A percentile compares a stretch with the other conserved stretches of the same genome.
These are phyloP conservation scores for Cryptosporidium felis DNA, from an alignment of 169 alveolate genomes.

Conservation along the genomic window DNA sequence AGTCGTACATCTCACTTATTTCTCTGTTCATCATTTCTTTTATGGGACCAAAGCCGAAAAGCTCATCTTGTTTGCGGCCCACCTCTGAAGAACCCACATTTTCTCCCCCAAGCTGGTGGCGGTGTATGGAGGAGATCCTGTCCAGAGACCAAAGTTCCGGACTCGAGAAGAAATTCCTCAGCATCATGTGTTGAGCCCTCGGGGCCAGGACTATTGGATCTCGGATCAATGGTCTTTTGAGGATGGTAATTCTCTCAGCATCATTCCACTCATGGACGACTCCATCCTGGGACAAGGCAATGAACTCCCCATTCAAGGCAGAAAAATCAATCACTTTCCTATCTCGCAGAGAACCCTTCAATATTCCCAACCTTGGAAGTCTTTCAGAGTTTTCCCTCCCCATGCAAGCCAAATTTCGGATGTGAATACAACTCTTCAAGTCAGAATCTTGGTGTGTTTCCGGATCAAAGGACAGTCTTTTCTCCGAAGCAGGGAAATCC, in stretches of 20 bases:
- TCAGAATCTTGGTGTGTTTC: no score
- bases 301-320: conserved; percentile 43
- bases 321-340: conserved; percentile 64
- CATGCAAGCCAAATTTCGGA: no score
- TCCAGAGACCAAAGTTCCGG: not conserved
- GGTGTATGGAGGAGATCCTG: not conserved
- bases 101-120: not conserved
- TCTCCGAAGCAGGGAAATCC: no score
- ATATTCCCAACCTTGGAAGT: no score
- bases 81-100: no score
- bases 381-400: no score
- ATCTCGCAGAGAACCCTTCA: conserved; percentile 15
- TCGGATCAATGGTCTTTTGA: conserved; percentile 41
- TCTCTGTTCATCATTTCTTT: conserved; percentile 6
- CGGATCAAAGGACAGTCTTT: no score
- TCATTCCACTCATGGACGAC: conserved; percentile 53
- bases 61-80: not conserved
- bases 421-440: no score
- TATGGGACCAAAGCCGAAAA: no score
- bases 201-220: conserved; percentile 40
- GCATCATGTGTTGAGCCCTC: not conserved
- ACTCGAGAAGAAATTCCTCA: not conserved
- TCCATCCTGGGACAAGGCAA: conserved; percentile 58
- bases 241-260: not conserved
- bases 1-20: conserved; percentile 29